A percentile compares a stretch with the other conserved stretches of the same genome.
Conservation (phyloP, 2,329 filamentous ascomycete genomes). For the Alternaria longipes region DNA sequence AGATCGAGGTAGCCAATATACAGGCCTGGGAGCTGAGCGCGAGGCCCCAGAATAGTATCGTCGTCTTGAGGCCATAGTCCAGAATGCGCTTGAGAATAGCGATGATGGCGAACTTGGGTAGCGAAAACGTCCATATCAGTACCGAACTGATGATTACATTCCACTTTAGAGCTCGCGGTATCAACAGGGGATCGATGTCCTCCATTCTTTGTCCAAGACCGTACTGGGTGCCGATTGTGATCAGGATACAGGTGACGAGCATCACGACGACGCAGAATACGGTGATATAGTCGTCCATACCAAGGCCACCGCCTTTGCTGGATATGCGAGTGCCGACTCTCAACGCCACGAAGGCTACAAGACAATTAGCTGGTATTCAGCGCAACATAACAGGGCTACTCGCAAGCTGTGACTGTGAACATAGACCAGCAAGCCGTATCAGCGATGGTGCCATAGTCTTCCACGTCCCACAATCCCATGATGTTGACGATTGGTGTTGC, state of each 20-base stretch:
- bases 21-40: slow-evolving; percentile 10
- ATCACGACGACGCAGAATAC: slow-evolving; percentile 2
- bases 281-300: slow-evolving; percentile 4
- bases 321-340: background rate
- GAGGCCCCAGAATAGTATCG: slow-evolving; percentile 9
- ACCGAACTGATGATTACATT: slow-evolving; percentile 9
- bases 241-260: slow-evolving; percentile 3
- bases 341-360: background rate
- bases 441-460: slow-evolving; percentile 1
- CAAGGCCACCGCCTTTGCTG: background rate
- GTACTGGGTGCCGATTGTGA: slow-evolving; percentile 11
- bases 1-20: slow-evolving; percentile 5
- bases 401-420: slow-evolving; percentile 2
- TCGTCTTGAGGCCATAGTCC: slow-evolving; percentile 8
- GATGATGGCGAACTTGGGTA: slow-evolving; percentile 12
- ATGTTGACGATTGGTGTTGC: background rate
- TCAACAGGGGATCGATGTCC: background rate
- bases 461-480: slow-evolving; percentile 4
- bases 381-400: slow-evolving; percentile 2
- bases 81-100: slow-evolving; percentile 9
- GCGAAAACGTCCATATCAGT: slow-evolving; percentile 11
- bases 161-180: slow-evolving; percentile 12
- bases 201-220: slow-evolving; percentile 7
- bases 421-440: slow-evolving; percentile 2
- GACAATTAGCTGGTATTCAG: background rate